These are phyloP conservation scores for Rhodomyrtus tomentosa DNA, from an alignment of 345 rosid genomes.

Conservation along the genomic window DNA sequence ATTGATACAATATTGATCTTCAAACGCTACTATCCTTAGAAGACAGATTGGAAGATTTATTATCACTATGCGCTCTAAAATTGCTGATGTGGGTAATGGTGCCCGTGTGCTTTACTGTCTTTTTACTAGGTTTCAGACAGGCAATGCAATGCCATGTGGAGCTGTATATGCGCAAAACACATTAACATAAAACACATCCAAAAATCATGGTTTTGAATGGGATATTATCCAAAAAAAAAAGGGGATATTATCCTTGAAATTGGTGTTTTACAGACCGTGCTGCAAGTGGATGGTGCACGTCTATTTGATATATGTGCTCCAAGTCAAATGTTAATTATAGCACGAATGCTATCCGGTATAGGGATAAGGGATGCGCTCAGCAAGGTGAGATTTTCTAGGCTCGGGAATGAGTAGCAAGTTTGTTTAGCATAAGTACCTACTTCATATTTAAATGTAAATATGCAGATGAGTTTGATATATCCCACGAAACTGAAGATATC, in stretches of 20 bases:
- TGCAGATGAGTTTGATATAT: conserved; percentile 56
- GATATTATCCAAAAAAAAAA: no score
- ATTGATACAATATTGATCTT: neutral
- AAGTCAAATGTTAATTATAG: conserved; percentile 39
- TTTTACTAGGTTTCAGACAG: neutral
- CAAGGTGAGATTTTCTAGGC: conserved; percentile 38
- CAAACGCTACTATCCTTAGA: neutral
- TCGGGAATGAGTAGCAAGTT: neutral
- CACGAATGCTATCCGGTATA: conserved; percentile 45
- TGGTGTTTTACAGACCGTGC: conserved; percentile 25
- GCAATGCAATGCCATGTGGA: neutral
- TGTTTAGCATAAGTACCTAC: neutral
- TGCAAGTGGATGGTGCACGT: conserved; percentile 62
- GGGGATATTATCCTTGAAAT: neutral
- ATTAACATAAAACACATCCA: neutral
- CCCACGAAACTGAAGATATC: conserved; percentile 67
- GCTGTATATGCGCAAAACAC: neutral
- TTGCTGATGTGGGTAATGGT: neutral
- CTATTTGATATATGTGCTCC: conserved; percentile 60
- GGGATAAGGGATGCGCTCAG: conserved; percentile 53
- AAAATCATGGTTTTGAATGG: neutral
- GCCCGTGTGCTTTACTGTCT: neutral
- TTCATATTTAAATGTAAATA: conserved; percentile 3
- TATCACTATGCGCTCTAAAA: neutral
- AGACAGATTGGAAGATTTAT: neutral